These are phyloP conservation scores for Nakazawaea pomicola DNA, from an alignment of 805 yeast genomes.

Conservation along the genomic window DNA sequence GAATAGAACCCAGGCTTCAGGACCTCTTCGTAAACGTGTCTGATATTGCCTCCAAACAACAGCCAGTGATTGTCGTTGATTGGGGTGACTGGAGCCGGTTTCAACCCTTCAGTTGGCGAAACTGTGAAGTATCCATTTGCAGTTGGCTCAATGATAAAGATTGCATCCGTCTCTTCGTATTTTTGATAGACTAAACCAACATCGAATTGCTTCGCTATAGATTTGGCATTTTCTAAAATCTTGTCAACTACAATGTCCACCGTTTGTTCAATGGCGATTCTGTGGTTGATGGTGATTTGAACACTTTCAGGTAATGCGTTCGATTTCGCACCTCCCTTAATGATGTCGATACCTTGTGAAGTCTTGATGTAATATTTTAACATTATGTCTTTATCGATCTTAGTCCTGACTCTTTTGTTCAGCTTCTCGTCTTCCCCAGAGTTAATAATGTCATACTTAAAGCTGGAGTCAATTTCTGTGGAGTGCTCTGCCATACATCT, in stretches of 20 bases:
- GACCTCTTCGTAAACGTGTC: constrained; percentile 43
- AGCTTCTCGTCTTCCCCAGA: constrained; percentile 32
- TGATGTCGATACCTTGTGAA: constrained; percentile 43
- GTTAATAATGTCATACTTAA: constrained; percentile 33
- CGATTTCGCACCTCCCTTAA: constrained; percentile 43
- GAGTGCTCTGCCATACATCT: constrained; percentile 45
- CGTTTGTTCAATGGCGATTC: constrained; percentile 41
- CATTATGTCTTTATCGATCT: constrained; percentile 22
- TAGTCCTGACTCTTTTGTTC: constrained; percentile 31
- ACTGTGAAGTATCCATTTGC: constrained; percentile 12
- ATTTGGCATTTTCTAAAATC: constrained; percentile 25
- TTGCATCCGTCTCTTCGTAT: constrained; percentile 20
- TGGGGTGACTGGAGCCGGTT: constrained; percentile 55
- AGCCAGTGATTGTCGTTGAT: constrained; percentile 34
- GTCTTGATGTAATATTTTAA: constrained; percentile 37
- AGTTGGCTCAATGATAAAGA: constrained; percentile 25
- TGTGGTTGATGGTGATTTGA: constrained; percentile 35
- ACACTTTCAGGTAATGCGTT: constrained; percentile 49
- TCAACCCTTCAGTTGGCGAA: constrained; percentile 22
- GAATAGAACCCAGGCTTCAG: constrained; percentile 28
- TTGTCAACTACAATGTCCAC: constrained; percentile 30
- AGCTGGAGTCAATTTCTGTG: constrained; percentile 24
- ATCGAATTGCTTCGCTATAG: constrained; percentile 31
- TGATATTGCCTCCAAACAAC: constrained; percentile 36
- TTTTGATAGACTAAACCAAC: constrained; percentile 24